Evolutionary conservation across 805 yeast species (phyloP).

Genomic region (Yamadazyma olivae): DNA sequence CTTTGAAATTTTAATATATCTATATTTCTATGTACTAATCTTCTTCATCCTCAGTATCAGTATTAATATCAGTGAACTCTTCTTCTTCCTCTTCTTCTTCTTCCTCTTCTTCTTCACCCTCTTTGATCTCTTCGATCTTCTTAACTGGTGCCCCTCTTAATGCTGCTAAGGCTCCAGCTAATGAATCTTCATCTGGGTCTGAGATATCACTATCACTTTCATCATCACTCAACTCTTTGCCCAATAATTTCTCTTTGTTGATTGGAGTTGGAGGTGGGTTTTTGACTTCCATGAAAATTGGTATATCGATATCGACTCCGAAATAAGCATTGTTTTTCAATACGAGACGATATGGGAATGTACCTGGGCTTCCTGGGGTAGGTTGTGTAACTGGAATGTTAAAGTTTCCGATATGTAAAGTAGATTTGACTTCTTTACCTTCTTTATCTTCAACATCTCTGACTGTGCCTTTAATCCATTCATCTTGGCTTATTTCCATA

Average conservation of each 20-base stretch:
- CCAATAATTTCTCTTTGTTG: slow-evolving; percentile 13
- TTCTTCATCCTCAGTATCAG: slow-evolving; percentile 43
- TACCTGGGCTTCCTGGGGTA: slow-evolving; percentile 72
- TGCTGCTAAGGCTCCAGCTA: slow-evolving; percentile 73
- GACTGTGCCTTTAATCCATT: slow-evolving; percentile 43
- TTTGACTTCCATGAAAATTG: slow-evolving; percentile 67
- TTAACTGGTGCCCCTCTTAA: slow-evolving; percentile 60
- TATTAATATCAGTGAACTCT: slow-evolving; percentile 41
- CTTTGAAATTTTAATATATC: slow-evolving; percentile 21
- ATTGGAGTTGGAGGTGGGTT: slow-evolving; percentile 30
- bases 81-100: slow-evolving; percentile 43
- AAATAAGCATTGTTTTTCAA: slow-evolving; percentile 75
- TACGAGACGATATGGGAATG: slow-evolving; percentile 63
- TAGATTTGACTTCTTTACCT: slow-evolving; percentile 14
- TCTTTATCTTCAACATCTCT: slow-evolving; percentile 1
- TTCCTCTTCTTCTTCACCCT: slow-evolving; percentile 20
- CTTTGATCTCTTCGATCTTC: slow-evolving; percentile 18
- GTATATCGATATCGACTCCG: slow-evolving; percentile 75
- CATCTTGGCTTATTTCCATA: slow-evolving; percentile 49
- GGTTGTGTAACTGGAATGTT: slow-evolving; percentile 72
- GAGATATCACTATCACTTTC: slow-evolving; percentile 50
- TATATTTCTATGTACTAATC: slow-evolving; percentile 7
- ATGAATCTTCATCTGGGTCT: slow-evolving; percentile 70
- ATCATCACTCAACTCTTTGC: slow-evolving; percentile 31
- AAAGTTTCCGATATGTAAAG: slow-evolving; percentile 61